Evolutionary conservation across 2,329 filamentous ascomycete genomes (phyloP), one percentile per base, ranked within the genome.

Genomic region (Trichoderma koningii): DNA sequence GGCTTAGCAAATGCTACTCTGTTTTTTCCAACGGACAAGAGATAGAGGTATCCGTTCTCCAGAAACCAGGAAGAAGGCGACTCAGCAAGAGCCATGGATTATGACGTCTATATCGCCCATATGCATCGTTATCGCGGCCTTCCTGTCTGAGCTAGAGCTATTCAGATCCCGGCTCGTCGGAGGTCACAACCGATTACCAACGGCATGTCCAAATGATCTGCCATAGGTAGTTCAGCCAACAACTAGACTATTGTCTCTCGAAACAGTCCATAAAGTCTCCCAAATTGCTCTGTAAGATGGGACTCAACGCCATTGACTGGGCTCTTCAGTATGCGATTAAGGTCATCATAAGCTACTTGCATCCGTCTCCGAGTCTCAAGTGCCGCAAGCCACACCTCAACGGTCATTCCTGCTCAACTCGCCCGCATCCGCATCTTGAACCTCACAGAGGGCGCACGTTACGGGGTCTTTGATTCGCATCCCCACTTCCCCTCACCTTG

Each of bases 71-170:
- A 12, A 21, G 19, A 41, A 14, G 30, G 21, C n/a, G n/a, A 51
- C 15, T 44, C 12, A 14, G 28, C 45, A 44, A 52, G 48, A 45
- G n/a, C 23, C 17, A 7, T 15, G 23, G 21, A 44, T 42, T 19
- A 61, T 61, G 57, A 61, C 47, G 57, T 52, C 28, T 51, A 30
- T 34, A 52, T 61, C 47, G 52, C 44, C 57, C 34, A 3, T 52
- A 42, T 61, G 45, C 34, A 52, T 61, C 28, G 47, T 61, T 51
- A 61, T 61, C 47, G 53, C 30, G 59, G 59, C 59, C 59, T 62
- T 62, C 59, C 59, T 62, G 48, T 62, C 48, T 53, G n/a, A 62
- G 59, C 59, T 62, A 62, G 38, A 23, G 47, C n/a, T 21, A 41
- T 34, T 51, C n/a, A 47, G 30, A 23, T 4, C 28, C 41, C 48